Conservation (phyloP, 1,284 basidiomycete species). For the Spongiforma sp. region DNA sequence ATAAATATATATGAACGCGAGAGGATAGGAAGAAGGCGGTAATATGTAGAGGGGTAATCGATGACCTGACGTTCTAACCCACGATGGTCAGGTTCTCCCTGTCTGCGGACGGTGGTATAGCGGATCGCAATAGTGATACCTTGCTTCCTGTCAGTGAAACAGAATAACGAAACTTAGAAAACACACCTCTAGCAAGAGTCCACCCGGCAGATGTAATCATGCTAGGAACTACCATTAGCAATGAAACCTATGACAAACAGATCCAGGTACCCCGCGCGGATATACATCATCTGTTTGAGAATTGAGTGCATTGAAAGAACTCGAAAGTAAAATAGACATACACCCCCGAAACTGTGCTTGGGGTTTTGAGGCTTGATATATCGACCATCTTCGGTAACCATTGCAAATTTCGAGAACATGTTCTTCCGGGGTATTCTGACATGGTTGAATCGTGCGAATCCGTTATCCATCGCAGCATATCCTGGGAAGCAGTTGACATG, state of each 20-base stretch:
- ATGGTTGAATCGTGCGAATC: constrained; percentile 71
- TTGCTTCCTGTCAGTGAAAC: constrained; percentile 24
- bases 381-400: constrained; percentile 68
- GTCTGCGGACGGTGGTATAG: constrained; percentile 76
- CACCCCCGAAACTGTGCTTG: constrained; percentile 80
- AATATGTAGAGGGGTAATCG: constrained; percentile 71
- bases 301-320: background rate
- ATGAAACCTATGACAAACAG: background rate
- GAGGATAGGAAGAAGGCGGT: constrained; percentile 72
- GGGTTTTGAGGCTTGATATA: constrained; percentile 75
- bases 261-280: constrained; percentile 57
- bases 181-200: constrained; percentile 60
- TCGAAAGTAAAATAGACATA: constrained; percentile 40
- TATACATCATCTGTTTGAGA: constrained; percentile 65
- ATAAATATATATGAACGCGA: constrained; percentile 77
- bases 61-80: constrained; percentile 72
- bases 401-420: constrained; percentile 80
- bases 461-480: constrained; percentile 67
- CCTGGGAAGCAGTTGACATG: constrained; percentile 42
- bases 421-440: constrained; percentile 76
- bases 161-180: background rate
- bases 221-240: constrained; percentile 35
- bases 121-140: constrained; percentile 77
- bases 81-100: constrained; percentile 57
- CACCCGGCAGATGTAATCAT: constrained; percentile 69